Evolutionary conservation across 306 rosid genomes (phyloP).

Genomic region (Oxytropis ochrocephala): DNA sequence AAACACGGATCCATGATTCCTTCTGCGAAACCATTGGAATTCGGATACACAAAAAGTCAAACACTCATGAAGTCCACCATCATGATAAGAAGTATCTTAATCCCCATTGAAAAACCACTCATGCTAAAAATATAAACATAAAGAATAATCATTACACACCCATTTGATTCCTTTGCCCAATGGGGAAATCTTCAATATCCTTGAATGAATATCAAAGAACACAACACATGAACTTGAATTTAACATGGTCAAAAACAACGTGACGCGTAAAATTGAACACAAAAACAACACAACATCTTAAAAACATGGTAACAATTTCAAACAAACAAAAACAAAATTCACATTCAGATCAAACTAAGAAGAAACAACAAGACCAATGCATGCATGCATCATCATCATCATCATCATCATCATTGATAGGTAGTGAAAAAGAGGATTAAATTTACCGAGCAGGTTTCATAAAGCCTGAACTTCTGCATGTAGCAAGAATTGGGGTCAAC

Average conservation of each 20-base stretch:
- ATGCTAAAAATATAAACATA: not conserved
- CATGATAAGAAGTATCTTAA: not conserved
- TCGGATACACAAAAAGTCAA: not conserved
- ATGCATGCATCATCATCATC: not conserved
- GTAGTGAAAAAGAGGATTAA: not conserved
- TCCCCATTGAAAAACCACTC: not conserved
- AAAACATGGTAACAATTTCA: not conserved
- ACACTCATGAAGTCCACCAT: not conserved
- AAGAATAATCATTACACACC: not conserved
- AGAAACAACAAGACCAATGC: not conserved
- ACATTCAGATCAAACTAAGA: not conserved
- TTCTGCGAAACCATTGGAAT: not conserved
- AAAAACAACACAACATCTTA: not conserved
- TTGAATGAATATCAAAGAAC: not conserved
- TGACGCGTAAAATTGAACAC: not conserved
- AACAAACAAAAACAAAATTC: not conserved
- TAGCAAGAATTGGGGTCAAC: constrained; percentile 34
- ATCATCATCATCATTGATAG: not conserved
- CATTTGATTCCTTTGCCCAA: not conserved
- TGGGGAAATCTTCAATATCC: not conserved
- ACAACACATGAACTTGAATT: constrained; percentile 5
- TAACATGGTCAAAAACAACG: not conserved
- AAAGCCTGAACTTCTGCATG: constrained; percentile 93
- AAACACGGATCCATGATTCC: not conserved
- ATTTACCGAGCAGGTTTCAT: constrained; percentile 86